Conservation (phyloP, 1,284 basidiomycete species). For the Rhodotorula sp. region DNA sequence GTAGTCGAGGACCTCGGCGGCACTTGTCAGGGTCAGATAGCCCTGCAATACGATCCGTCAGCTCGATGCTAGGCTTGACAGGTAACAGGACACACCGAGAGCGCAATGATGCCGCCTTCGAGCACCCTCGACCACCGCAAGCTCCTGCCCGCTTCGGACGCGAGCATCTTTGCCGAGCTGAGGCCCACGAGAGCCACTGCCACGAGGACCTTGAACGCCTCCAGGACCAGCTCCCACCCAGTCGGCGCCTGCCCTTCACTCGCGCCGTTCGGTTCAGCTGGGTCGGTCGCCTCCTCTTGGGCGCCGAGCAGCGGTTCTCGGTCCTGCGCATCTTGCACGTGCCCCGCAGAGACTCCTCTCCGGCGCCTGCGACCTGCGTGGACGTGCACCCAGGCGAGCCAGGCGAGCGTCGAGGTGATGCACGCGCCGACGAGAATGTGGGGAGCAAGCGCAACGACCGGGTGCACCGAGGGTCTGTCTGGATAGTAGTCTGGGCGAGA, state of each 20-base stretch:
- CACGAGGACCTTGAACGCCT: background rate
- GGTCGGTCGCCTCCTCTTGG: background rate
- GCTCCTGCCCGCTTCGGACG: background rate
- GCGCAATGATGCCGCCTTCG: slow-evolving; percentile 16
- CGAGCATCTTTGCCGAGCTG: slow-evolving; percentile 1
- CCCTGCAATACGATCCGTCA: background rate
- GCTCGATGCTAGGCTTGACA: fast-evolving
- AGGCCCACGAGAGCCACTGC: background rate
- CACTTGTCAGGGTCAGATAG: slow-evolving; percentile 17
- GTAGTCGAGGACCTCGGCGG: slow-evolving; percentile 4
- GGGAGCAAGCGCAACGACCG: slow-evolving; percentile 1
- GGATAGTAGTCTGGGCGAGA: background rate
- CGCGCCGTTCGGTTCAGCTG: background rate
- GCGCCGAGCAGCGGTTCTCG: background rate
- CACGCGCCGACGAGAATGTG: slow-evolving; percentile 2
- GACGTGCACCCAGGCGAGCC: slow-evolving; percentile 3
- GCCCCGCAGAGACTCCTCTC: fast-evolving
- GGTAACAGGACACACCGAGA: slow-evolving; percentile 7
- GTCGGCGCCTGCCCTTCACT: background rate
- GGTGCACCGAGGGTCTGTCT: background rate
- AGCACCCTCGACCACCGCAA: slow-evolving; percentile 12
- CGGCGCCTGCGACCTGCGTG: background rate
- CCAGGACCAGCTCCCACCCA: slow-evolving; percentile 11
- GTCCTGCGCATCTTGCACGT: background rate
- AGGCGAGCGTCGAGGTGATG: background rate